A percentile compares a stretch with the other conserved stretches of the same genome.
Evolutionary conservation across 208 protist genomes (phyloP).

Genomic region (Acanthamoeba triangularis): DNA sequence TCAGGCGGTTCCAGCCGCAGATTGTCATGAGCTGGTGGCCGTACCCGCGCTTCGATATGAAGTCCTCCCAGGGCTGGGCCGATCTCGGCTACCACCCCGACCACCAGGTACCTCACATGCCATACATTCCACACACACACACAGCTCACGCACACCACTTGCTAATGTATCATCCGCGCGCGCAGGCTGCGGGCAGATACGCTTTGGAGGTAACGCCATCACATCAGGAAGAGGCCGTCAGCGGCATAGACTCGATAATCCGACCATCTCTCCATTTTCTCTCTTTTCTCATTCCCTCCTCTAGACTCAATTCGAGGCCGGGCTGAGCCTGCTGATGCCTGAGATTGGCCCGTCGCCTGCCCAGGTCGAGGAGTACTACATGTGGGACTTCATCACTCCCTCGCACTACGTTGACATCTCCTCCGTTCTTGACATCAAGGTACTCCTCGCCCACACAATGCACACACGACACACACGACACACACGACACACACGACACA

Average conservation of each 20-base stretch:
- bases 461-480: no score
- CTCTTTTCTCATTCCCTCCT: no score
- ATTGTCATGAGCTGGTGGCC: slow-evolving; percentile 67
- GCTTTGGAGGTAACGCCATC: not conserved
- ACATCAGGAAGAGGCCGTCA: no score
- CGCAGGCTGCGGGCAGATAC: slow-evolving; percentile 16
- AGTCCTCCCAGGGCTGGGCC: slow-evolving; percentile 12
- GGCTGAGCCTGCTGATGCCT: slow-evolving; percentile 23
- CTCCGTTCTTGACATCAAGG: not conserved
- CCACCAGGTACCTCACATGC: not conserved
- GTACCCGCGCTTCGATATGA: slow-evolving; percentile 52
- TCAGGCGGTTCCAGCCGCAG: slow-evolving; percentile 24
- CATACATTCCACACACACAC: not conserved
- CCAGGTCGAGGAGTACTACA: slow-evolving; percentile 55
- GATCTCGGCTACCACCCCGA: slow-evolving; percentile 67
- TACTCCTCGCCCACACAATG: no score
- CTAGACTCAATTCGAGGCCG: not conserved
- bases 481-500: no score
- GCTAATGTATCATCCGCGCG: not conserved
- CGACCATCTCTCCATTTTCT: not conserved
- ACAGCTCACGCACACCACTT: no score
- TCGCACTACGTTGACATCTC: slow-evolving; percentile 63
- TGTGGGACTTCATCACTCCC: slow-evolving; percentile 71
- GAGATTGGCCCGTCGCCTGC: not conserved
- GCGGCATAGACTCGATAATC: no score